Base-by-base conservation (phyloP, 805 yeast genomes). In the Candida insectorum region DNA sequence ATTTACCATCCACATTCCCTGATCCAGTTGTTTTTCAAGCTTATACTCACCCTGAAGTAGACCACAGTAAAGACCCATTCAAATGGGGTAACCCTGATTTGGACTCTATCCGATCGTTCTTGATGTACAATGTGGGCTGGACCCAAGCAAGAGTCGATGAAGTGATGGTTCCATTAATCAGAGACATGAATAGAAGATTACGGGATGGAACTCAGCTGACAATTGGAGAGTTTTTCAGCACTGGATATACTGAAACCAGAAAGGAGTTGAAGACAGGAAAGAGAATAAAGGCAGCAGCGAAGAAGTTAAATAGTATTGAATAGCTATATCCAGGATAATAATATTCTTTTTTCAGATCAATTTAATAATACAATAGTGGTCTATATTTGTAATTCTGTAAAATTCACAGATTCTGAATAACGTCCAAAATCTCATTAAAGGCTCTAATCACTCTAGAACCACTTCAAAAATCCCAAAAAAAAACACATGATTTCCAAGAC, bases 81-180 rank as follows among this genome's bases (percentile, higher is more conserved):
- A 73, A 73, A 29, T 93, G 98, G 98, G 97, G 97, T 0, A 60
- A 67, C 2, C 96, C 97, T 0, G 87, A 85, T 52, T 58, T 89
- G 38, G 97, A 88, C 47, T 78, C 77, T 44, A 62, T 93, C 31
- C 62, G 97, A 19, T 66, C 75, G 1, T 89, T 75, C 45, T 63
- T 93, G 55, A 74, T 73, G 72, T 65, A 60, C 28, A 77, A 77
- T 28, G 78, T 88, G 6, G 88, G 89, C 2, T 94, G 99, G 97
- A 62, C 73, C 2, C 78, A 77, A 47, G 79, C 71, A 6, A 71
- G 76, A 38, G 81, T 86, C 2, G 95, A 91, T 50, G 89, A 85
- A 48, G 80, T 88, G 3, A 62, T 93, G 52, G 69, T 89, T 13
- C 99, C 98, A 3, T 73, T 93, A 35, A 81, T 93, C 12, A 73